These are phyloP conservation scores for Fraxinus xanthoxyloides DNA, from an alignment of 305 asterid genomes.

Conservation along the genomic window DNA sequence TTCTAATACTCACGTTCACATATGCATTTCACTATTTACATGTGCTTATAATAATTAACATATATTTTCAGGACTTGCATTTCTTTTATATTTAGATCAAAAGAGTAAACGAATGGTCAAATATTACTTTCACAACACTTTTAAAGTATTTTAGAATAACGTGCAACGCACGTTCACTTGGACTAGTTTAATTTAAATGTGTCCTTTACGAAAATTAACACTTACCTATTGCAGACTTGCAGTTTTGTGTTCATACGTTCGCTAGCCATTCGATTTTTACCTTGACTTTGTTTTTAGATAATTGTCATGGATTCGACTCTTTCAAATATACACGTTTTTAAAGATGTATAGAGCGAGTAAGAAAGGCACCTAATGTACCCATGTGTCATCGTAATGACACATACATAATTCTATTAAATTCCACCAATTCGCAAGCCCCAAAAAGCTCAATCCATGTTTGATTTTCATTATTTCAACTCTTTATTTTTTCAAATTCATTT, in stretches of 20 bases:
- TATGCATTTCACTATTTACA: too few relatives aligned
- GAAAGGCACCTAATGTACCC: background rate
- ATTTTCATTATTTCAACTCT: background rate
- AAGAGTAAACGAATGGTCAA: too few relatives aligned
- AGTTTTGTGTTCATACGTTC: background rate
- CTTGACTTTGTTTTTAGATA: background rate
- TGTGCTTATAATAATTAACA: too few relatives aligned
- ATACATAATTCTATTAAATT: background rate
- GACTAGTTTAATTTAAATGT: too few relatives aligned
- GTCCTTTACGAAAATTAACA: background rate
- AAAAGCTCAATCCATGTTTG: background rate
- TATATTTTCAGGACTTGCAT: too few relatives aligned
- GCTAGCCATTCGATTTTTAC: background rate
- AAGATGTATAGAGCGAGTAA: background rate
- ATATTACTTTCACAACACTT: too few relatives aligned
- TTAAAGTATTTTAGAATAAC: too few relatives aligned
- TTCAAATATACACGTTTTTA: background rate
- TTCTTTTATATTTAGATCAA: too few relatives aligned
- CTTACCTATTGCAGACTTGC: background rate
- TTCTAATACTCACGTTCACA: too few relatives aligned
- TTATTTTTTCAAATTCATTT: background rate
- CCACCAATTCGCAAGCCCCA: background rate
- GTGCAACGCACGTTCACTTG: too few relatives aligned
- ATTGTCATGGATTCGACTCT: background rate
- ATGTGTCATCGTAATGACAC: conserved; percentile 28